Conservation (phyloP, 305 asterid genomes). For the Salvia sclarea region DNA sequence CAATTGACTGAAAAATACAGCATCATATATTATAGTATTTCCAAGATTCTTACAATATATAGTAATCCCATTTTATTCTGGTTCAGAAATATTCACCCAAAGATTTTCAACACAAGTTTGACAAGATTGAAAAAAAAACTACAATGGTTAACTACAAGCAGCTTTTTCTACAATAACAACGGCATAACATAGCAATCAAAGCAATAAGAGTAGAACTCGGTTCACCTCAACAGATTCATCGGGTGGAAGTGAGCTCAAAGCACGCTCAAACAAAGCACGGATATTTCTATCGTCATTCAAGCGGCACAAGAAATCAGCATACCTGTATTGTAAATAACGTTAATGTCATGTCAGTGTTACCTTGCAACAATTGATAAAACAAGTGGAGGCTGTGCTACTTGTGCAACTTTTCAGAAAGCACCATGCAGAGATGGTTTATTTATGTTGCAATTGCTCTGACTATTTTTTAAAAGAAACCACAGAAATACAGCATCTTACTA, state of each 20-base stretch:
- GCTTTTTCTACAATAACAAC: not conserved
- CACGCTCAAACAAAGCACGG: conserved; percentile 96
- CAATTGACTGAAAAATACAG: conserved; percentile 7
- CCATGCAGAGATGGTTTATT: not conserved
- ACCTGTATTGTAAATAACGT: conserved; percentile 55
- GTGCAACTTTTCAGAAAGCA: not conserved
- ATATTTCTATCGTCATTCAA: conserved; percentile 92
- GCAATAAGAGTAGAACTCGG: conserved; percentile 16
- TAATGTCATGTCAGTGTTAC: not conserved
- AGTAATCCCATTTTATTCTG: not conserved
- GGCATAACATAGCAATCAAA: conserved; percentile 14
- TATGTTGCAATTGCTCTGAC: not conserved
- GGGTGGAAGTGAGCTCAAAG: conserved; percentile 88
- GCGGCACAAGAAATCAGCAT: conserved; percentile 90
- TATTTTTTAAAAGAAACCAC: not conserved
- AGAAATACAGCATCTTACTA: not conserved
- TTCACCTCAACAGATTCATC: conserved; percentile 90
- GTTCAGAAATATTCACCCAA: not conserved
- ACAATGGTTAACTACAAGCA: not conserved
- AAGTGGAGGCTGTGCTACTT: not conserved
- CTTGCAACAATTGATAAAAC: not conserved
- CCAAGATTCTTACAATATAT: not conserved
- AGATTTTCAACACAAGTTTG: not conserved
- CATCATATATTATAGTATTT: not conserved
- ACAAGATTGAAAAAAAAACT: not conserved